Base-by-base conservation (phyloP, 1,284 basidiomycete species). In the Ceratobasidium sp. region DNA sequence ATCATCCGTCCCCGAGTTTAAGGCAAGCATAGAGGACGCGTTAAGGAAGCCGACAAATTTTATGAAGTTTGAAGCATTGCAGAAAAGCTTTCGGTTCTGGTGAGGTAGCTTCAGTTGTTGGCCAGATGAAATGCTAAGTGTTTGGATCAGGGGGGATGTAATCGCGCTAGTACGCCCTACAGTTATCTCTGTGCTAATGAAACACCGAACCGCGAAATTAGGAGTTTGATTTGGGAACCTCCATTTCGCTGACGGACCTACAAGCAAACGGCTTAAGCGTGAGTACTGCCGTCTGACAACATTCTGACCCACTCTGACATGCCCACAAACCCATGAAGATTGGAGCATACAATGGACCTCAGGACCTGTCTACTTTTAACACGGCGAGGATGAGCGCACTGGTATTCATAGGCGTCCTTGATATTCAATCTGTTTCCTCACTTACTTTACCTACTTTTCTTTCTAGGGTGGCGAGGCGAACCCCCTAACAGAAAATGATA, bases 91-190 rank as follows among this genome's bases (percentile, higher is more conserved):
- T n/a, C 24, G 50, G 2, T 41, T 45, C 54, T 71, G 67, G 67
- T 71, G 4, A 48, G 67, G n/a, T 8, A 33, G 15, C 4, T 57
- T n/a, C 17, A 17, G 41, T 15, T n/a, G n/a, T n/a, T 29, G 17
- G n/a, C n/a, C n/a, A n/a, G n/a, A n/a, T n/a, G n/a, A 36, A n/a
- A 2, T 2, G 1, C 17, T 47, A 17, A 11, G 44, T 22, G 41
- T 24, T 47, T 15, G 44, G n/a, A 15, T 17, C 14, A 8, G 67
- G 67, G 67, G 67, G 6, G 67, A 71, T 36, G 67, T 71, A 8
- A 27, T 71, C 19, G 54, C 67, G 31, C 41, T 71, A 27, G 67
- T 71, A 36, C n/a, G n/a, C n/a, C n/a, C n/a, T n/a, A 33, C n/a
- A 59, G 11, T 4, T 17, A n/a, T 17, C 14, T 50, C 19, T 4